Base-by-base conservation (phyloP, 208 protist genomes). In the Angomonas deanei region DNA sequence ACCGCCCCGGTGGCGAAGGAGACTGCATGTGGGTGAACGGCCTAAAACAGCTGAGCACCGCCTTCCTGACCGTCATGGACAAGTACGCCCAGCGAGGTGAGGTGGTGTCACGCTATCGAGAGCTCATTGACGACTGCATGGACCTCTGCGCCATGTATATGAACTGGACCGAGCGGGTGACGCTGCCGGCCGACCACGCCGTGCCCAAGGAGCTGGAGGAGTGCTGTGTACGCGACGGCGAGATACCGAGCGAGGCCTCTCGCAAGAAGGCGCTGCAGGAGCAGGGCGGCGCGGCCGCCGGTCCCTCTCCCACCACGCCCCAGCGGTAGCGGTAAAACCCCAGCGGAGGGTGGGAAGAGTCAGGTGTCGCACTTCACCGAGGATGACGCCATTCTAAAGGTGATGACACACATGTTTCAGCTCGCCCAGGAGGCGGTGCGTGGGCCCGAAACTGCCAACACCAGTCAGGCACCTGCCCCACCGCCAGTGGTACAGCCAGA, bases 391-490 rank as follows among this genome's bases (percentile, higher is more conserved):
- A 65, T 83, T 24, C 72, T 85, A 15, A 80, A 74, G 54, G 82
- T 93, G 26, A 82, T 93, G 54, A 62, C 66, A 36, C 74, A 89
- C 70, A 93, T 93, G 84, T 85, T 93, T 58, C 75, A 74, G 33
- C 56, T 91, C 10, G 79, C 73, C 23, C 78, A 84, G 48, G 28
- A 66, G 26, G 66, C 59, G 11, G 64, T 64, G 0, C 67, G 39
- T 33, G 50, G 21, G 55, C 30, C 15, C 28, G 15, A 17, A 23
- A 8, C 42, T 23, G 19, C 34, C 3, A 49, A 15, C 11, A 8
- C 11, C 11, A 42, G 11, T n/a, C 11, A 8, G 36, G 27, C 30
- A 31, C 31, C 3, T 3, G 23, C 64, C 21, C 21, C 42, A 24
- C 26, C 55, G 31, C 1, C 54, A 65, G 21, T 38, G 33, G 19